These are phyloP conservation scores for Malus asiatica DNA, from an alignment of 306 rosid genomes.

Conservation along the genomic window DNA sequence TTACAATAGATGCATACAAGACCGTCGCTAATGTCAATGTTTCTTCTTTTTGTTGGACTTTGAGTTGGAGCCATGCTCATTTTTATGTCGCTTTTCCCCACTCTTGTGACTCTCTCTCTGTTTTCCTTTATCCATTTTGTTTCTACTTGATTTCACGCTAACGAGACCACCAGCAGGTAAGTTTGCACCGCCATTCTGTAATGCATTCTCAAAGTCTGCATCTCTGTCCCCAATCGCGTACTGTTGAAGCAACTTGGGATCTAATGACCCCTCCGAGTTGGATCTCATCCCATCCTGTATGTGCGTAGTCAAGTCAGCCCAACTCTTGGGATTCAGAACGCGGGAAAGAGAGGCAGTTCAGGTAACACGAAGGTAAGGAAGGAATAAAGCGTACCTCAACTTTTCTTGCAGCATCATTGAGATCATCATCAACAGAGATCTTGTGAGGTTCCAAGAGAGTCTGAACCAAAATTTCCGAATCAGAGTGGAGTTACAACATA, in stretches of 20 bases:
- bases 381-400: slow-evolving; percentile 43
- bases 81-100: slow-evolving; percentile 42
- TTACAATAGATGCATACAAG: background rate
- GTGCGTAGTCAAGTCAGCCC: slow-evolving; percentile 11
- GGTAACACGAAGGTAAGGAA: background rate
- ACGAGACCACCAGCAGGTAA: slow-evolving; percentile 50
- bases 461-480: slow-evolving; percentile 31
- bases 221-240: slow-evolving; percentile 55
- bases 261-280: slow-evolving; percentile 29
- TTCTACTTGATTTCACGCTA: slow-evolving; percentile 49
- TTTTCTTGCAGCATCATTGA: slow-evolving; percentile 65
- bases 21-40: slow-evolving; percentile 7
- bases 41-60: slow-evolving; percentile 51
- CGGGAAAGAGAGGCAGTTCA: background rate
- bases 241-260: slow-evolving; percentile 45
- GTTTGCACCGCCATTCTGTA: slow-evolving; percentile 44
- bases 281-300: slow-evolving; percentile 53
- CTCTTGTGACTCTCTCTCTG: slow-evolving; percentile 33
- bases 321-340: background rate
- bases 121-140: slow-evolving; percentile 24
- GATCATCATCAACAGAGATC: slow-evolving; percentile 79
- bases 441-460: slow-evolving; percentile 65
- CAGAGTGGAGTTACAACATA: background rate
- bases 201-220: slow-evolving; percentile 35
- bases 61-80: slow-evolving; percentile 23